These are phyloP conservation scores for Myxozyma nipponensis DNA, from an alignment of 805 yeast genomes.

Conservation along the genomic window DNA sequence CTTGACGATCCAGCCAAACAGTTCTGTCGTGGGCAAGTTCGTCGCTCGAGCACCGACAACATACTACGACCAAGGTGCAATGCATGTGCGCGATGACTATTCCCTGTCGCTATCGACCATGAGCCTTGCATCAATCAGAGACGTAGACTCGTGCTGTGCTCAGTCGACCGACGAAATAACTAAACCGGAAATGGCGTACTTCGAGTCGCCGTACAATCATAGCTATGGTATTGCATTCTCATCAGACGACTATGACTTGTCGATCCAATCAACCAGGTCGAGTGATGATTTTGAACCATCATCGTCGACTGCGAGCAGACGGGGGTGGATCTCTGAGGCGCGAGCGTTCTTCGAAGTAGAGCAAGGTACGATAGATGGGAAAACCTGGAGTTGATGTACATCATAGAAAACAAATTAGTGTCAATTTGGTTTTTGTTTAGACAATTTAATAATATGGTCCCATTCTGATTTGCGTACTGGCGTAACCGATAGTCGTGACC, in stretches of 20 bases:
- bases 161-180: not conserved
- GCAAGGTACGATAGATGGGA: conserved; percentile 9
- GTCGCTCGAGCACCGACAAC: conserved; percentile 2
- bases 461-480: conserved; percentile 48
- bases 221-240: too few species aligned
- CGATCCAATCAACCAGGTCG: too few species aligned
- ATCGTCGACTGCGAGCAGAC: too few species aligned
- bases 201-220: too few species aligned
- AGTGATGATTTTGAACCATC: too few species aligned
- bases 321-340: conserved; percentile 9
- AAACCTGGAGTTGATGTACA: conserved; percentile 9
- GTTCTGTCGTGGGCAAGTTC: conserved; percentile 18
- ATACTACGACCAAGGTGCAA: conserved; percentile 1
- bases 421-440: conserved; percentile 24
- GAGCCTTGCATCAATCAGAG: not conserved
- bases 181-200: not conserved
- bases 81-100: conserved; percentile 1
- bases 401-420: not conserved
- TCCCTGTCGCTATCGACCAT: not conserved
- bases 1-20: conserved; percentile 16
- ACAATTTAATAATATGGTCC: conserved; percentile 40
- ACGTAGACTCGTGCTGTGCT: not conserved
- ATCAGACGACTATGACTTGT: too few species aligned
- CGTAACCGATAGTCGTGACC: conserved; percentile 51
- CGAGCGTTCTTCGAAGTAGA: conserved; percentile 12